These are phyloP conservation scores for Schizophyllum amplum DNA, from an alignment of 1,284 basidiomycete species.

Conservation along the genomic window DNA sequence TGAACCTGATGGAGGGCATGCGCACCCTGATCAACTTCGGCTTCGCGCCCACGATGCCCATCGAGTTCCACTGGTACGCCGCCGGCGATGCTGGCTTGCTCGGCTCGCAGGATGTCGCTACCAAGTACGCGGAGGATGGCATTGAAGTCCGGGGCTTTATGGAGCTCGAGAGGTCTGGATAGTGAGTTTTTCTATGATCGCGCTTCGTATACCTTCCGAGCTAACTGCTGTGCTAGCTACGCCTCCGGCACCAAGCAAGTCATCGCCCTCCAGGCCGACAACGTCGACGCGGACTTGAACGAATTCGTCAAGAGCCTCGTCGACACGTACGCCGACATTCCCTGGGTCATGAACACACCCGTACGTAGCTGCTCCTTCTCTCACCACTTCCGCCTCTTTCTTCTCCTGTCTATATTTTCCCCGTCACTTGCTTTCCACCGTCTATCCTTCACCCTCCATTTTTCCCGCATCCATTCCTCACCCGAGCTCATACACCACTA, in stretches of 20 bases:
- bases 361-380: constrained; percentile 9
- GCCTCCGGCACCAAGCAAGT: constrained; percentile 49
- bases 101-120: constrained; percentile 58
- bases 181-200: too few relatives aligned
- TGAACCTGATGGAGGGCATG: constrained; percentile 42
- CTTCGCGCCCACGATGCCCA: constrained; percentile 35
- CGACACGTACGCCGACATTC: constrained; percentile 28
- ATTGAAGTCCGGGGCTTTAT: constrained; percentile 39
- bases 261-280: constrained; percentile 59
- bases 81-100: constrained; percentile 49
- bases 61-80: constrained; percentile 54
- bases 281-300: constrained; percentile 37
- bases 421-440: too few relatives aligned
- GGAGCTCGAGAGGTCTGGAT: constrained; percentile 45
- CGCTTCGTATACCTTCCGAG: too few relatives aligned
- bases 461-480: too few relatives aligned
- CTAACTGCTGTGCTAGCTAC: constrained; percentile 33
- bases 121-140: constrained; percentile 41
- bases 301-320: constrained; percentile 32
- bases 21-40: constrained; percentile 24
- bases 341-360: constrained; percentile 28
- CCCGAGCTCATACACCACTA: too few relatives aligned
- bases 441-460: too few relatives aligned
- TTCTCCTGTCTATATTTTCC: too few relatives aligned
- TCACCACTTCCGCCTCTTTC: neutral